These are phyloP conservation scores for Lipomyces yamadae DNA, from an alignment of 805 yeast species.

Conservation along the genomic window DNA sequence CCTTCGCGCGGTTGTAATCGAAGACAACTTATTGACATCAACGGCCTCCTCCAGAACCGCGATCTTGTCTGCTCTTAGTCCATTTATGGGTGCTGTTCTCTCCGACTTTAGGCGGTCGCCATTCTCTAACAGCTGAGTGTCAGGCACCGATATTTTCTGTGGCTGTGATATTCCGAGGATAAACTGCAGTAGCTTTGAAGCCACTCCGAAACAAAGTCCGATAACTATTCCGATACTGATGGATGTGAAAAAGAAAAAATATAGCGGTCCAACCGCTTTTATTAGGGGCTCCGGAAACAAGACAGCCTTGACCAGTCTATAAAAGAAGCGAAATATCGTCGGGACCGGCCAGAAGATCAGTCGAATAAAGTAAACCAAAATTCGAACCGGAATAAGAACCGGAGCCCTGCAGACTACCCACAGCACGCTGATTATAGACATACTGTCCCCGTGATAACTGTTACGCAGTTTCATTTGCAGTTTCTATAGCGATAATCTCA, in stretches of 20 bases:
- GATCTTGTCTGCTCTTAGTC: not conserved
- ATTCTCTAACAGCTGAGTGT: not conserved
- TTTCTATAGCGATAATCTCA: not conserved
- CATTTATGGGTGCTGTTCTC: not conserved
- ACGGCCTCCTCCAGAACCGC: not conserved
- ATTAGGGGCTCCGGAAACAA: constrained; percentile 20
- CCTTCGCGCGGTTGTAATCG: not conserved
- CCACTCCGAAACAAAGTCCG: constrained; percentile 27
- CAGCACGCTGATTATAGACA: constrained; percentile 1
- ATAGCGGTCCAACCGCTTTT: constrained; percentile 27
- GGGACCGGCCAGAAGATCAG: constrained; percentile 34
- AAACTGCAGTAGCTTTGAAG: constrained; percentile 26
- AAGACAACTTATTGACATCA: not conserved
- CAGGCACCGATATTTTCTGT: not conserved
- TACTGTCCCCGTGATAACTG: not conserved
- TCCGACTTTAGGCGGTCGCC: not conserved
- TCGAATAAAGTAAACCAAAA: constrained; percentile 2
- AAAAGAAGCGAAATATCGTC: constrained; percentile 4
- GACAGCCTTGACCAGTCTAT: not conserved
- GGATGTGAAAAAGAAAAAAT: constrained; percentile 34
- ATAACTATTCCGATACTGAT: constrained; percentile 23
- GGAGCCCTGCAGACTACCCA: constrained; percentile 19
- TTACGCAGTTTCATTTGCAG: not conserved
- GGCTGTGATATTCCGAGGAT: constrained; percentile 19
- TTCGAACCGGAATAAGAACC: constrained; percentile 12